Base-by-base conservation (phyloP, 2,329 filamentous ascomycete species). In the Aureobasidium melanogenum region DNA sequence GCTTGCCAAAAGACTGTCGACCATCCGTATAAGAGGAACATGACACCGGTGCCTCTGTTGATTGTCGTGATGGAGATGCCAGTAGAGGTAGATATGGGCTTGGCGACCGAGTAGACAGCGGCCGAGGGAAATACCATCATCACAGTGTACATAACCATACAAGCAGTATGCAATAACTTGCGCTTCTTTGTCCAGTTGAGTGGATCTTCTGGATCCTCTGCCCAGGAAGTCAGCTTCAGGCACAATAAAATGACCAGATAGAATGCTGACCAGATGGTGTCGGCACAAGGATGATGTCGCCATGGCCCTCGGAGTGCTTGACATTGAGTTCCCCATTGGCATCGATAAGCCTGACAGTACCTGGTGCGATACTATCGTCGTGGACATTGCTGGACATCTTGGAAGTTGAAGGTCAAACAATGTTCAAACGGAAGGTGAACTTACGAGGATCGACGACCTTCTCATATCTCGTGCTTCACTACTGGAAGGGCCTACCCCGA, bases 1-100 rank as follows among this genome's bases (percentile, higher is more conserved):
- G 77, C 75, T 63, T 80, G 77, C 77, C 77, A 79, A 54, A 79
- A 74, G 0, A 79, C 60, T 19, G 76, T 67, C 0, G 75, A 75
- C 76, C 77, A 79, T 24, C 76, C 76, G 1, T 74, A 73, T 12
- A 78, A 64, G 19, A 79, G 63, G 52, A 78, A 78, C 65, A 70
- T 67, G 57, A 68, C 66, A n/a, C 69, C 68, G 36, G 68, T 70
- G 26, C 69, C 69, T 58, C 66, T 62, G 12, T 67, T 69, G 10
- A 70, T 62, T 34, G 63, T 63, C 7, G 61, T 62, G 14, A 66
- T 64, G 17, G 63, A 61, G 9, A 67, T 64, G 2, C 66, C 66
- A 12, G 65, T 67, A 22, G 66, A 64, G n/a, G 60, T 50, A 6
- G 67, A 66, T 17, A 68, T 71, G 4, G 71, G 71, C 28, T 50